phyloP scores from a whole-genome alignment of 768 basidiomycete genomes.

The Pulveroboletus ravenelii region DNA sequence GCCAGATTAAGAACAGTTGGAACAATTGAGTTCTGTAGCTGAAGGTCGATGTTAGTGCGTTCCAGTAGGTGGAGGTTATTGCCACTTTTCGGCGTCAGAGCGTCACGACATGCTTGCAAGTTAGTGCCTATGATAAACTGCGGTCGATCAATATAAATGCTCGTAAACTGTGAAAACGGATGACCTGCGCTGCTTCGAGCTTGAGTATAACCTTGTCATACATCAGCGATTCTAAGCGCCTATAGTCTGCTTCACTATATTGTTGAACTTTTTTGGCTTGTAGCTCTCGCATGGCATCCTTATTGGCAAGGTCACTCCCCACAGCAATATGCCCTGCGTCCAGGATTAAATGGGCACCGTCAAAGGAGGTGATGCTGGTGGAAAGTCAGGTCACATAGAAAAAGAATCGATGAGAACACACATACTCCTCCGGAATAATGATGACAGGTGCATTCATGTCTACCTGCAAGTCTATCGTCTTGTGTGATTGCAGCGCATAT shows the following conservation, averaged over 20 bases:
- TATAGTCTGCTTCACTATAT: conserved; percentile 85
- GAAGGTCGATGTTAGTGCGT: conserved; percentile 83
- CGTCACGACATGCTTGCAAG: conserved; percentile 75
- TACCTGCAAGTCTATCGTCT: conserved; percentile 93
- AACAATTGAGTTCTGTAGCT: conserved; percentile 90
- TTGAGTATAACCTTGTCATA: conserved; percentile 86
- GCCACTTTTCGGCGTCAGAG: conserved; percentile 53
- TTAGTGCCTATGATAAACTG: conserved; percentile 89
- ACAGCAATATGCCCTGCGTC: conserved; percentile 97
- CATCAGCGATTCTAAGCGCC: conserved; percentile 84
- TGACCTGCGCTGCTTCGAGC: conserved; percentile 86
- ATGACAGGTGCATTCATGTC: conserved; percentile 97
- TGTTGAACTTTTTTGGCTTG: conserved; percentile 78
- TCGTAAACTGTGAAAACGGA: background rate
- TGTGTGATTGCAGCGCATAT: conserved; percentile 88
- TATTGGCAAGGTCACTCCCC: conserved; percentile 83
- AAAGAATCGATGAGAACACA: conserved; percentile 12
- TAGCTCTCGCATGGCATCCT: conserved; percentile 71
- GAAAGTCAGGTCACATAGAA: conserved; percentile 5
- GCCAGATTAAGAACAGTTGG: conserved; percentile 77
- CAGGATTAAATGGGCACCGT: conserved; percentile 83
- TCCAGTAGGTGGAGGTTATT: conserved; percentile 84
- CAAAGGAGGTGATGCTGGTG: conserved; percentile 64
- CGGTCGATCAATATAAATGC: conserved; percentile 6
- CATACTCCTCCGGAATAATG: conserved; percentile 90